Conservation (phyloP, 495 filamentous ascomycete species). For the Geoglossum glabrum region DNA sequence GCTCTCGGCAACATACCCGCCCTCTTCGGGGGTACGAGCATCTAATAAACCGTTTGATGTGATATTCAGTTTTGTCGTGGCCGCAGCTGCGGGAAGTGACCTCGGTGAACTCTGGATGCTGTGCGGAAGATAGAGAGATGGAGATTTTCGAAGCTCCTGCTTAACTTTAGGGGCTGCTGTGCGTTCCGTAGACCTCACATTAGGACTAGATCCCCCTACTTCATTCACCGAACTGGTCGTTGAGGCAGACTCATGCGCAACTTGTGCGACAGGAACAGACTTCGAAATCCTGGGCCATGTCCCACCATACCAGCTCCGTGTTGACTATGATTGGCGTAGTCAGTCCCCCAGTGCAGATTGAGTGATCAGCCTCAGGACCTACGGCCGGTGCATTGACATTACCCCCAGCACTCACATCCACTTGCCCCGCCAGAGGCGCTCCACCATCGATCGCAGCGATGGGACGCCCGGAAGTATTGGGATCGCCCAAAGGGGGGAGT, state of each 20-base stretch:
- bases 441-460: background rate
- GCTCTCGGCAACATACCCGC: background rate
- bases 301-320: constrained; percentile 34
- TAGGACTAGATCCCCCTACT: constrained; percentile 2
- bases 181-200: constrained; percentile 21
- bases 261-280: constrained; percentile 48
- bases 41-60: constrained; percentile 18
- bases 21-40: background rate
- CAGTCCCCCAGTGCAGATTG: constrained; percentile 43
- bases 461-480: background rate
- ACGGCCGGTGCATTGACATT: background rate
- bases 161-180: background rate
- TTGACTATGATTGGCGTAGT: constrained; percentile 18
- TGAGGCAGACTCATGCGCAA: constrained; percentile 59
- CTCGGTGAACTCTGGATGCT: constrained; percentile 20
- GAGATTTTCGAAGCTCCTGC: constrained; percentile 11
- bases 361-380: background rate
- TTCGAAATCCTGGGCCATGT: constrained; percentile 49
- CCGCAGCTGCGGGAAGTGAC: constrained; percentile 27
- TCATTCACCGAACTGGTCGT: constrained; percentile 21
- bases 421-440: background rate
- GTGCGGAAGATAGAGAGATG: constrained; percentile 24
- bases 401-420: background rate
- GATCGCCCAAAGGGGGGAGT: constrained; percentile 9
- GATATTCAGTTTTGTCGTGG: constrained; percentile 30